Evolutionary conservation across 2,329 filamentous ascomycete species (phyloP).

Genomic region (Apiospora hydei): DNA sequence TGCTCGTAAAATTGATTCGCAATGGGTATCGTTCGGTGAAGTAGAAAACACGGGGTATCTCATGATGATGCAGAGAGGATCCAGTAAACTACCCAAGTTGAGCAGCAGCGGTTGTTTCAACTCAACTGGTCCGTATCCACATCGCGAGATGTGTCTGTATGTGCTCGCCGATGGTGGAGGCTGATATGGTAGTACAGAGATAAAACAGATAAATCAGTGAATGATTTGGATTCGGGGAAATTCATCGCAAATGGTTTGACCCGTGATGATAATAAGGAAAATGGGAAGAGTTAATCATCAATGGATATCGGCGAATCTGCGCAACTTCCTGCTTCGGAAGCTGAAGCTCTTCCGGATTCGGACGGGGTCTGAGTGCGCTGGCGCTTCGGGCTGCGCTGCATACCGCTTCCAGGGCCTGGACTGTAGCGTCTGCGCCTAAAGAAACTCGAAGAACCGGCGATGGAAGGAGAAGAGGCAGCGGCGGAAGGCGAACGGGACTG

Average conservation of each 20-base stretch:
- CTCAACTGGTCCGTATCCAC: background rate
- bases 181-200: background rate
- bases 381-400: background rate
- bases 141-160: background rate
- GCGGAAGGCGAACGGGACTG: background rate
- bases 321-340: background rate
- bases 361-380: background rate
- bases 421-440: background rate
- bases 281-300: background rate
- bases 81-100: slow-evolving; percentile 15
- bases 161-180: background rate
- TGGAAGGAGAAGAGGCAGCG: background rate
- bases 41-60: background rate
- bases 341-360: background rate
- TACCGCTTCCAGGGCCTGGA: background rate
- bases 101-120: background rate
- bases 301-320: background rate
- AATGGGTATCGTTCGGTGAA: slow-evolving; percentile 13
- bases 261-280: too few species aligned
- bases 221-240: background rate
- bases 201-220: slow-evolving; percentile 4
- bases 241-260: background rate
- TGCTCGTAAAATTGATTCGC: background rate
- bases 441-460: background rate
- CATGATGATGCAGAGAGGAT: slow-evolving; percentile 6